Evolutionary conservation across 371 early-diverging fungal genomes (phyloP).

Genomic region (Funneliformis caledonium): DNA sequence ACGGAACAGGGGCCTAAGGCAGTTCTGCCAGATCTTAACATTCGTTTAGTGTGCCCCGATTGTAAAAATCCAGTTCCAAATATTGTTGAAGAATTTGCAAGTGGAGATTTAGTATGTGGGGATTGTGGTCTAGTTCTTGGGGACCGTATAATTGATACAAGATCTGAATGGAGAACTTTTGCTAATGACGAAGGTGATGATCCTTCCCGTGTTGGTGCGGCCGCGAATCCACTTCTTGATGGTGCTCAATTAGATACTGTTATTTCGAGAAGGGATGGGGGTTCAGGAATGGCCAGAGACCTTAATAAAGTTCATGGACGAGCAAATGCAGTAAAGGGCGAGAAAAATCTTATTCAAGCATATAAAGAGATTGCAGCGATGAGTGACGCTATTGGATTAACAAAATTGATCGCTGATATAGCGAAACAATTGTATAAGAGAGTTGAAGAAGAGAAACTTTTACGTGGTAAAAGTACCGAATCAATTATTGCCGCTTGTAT

Average conservation of each 20-base stretch:
- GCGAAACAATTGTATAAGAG: conserved; percentile 97
- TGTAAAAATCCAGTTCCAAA: conserved; percentile 89
- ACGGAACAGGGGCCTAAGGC: conserved; percentile 30
- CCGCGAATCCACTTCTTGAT: conserved; percentile 87
- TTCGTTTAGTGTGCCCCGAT: conserved; percentile 75
- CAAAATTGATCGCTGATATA: conserved; percentile 87
- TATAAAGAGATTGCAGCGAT: conserved; percentile 93
- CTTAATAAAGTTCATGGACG: conserved; percentile 68
- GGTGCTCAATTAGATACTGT: conserved; percentile 92
- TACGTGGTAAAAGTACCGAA: conserved; percentile 90
- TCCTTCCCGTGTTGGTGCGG: conserved; percentile 98
- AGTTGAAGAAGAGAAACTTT: conserved; percentile 85
- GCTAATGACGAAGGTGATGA: conserved; percentile 96
- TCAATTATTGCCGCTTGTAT: conserved; percentile 97
- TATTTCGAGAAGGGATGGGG: conserved; percentile 84
- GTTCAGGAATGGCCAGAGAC: conserved; percentile 73
- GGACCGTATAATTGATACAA: conserved; percentile 97
- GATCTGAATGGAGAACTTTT: conserved; percentile 99
- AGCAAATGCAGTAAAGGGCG: conserved; percentile 75
- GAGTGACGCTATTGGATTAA: conserved; percentile 89
- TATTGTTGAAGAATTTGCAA: conserved; percentile 96
- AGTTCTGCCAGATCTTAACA: conserved; percentile 62
- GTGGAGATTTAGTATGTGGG: conserved; percentile 95
- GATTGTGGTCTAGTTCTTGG: conserved; percentile 97
- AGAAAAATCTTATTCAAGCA: conserved; percentile 84